Base-by-base conservation (phyloP, 1,284 basidiomycete species). In the Cryptococcus sp. region DNA sequence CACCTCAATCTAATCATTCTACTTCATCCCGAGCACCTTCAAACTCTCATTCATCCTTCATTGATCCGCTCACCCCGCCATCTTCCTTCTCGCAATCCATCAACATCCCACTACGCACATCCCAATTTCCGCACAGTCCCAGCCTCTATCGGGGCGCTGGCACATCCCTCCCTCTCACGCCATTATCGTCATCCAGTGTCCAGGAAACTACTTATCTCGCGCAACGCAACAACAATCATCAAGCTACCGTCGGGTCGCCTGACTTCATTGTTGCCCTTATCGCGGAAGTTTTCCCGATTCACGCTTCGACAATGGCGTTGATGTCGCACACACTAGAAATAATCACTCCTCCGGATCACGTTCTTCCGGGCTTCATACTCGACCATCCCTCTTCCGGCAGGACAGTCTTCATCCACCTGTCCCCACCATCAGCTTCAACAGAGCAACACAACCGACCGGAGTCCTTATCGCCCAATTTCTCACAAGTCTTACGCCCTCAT, bases 381-480 rank as follows among this genome's bases (percentile, higher is more conserved):
- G 76, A 78, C 59, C 55, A 64, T 38, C 42, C 65, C 3, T 27
- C 54, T 39, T 57, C 50, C 19, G 72, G 67, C 4, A 62, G 75
- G 25, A 71, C 71, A 4, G 74, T 74, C 10, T 78, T 69, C 48
- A 68, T 79, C 27, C 73, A 76, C 38, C 67, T 79, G 6, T 69
- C 72, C 2, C 72, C 74, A 7, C 35, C 48, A 16, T 61, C 59
- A 13, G 47, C 59, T 23, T 46, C 54, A 10, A 46, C 64, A 5
- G 56, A 57, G 4, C 56, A 55, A 23, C 53, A 49, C 39, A 47
- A 65, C 19, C 60, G 68, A 40, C 62, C 73, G 11, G 71, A 75
- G 46, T 50, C 50, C 17, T 65, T 77, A 3, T 67, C 70, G 3
- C 69, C 74, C 8, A 70, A 72, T 57, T 77, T 77, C 60, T 77